Percentiles rank a stretch among this genome's conserved stretches.
phyloP scores from a whole-genome alignment of 352 stramenopile species.

The Phytopythium helicoides region DNA sequence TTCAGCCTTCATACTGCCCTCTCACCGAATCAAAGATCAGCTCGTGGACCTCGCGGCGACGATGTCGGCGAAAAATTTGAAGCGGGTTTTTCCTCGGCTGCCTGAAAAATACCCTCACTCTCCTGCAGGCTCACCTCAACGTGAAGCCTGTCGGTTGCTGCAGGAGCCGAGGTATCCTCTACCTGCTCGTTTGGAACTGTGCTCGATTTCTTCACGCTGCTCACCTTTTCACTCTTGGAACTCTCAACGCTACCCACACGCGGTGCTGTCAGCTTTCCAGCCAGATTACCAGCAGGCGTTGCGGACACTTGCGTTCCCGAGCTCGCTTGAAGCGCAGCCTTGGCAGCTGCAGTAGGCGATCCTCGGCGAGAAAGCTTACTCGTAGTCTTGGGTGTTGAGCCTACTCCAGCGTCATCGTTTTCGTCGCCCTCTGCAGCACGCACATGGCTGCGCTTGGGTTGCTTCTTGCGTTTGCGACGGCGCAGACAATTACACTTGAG shows the following conservation, averaged over 20 bases:
- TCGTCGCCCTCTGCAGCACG: constrained; percentile 24
- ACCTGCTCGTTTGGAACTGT: neutral
- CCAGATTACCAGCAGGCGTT: neutral
- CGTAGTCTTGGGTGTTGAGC: neutral
- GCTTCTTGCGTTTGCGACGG: constrained; percentile 34
- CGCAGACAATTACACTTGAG: constrained; percentile 71
- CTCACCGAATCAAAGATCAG: no score
- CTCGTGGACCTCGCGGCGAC: no score
- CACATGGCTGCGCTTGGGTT: constrained; percentile 24
- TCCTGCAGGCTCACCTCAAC: constrained; percentile 40
- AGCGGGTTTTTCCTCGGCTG: constrained; percentile 13
- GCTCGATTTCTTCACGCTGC: constrained; percentile 1
- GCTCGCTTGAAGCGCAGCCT: constrained; percentile 6
- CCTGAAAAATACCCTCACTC: constrained; percentile 54
- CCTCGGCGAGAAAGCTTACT: constrained; percentile 5
- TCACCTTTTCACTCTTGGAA: neutral
- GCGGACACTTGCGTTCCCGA: neutral
- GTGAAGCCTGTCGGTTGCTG: constrained; percentile 16
- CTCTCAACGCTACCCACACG: constrained; percentile 1
- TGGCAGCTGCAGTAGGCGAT: constrained; percentile 4
- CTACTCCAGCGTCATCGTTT: neutral
- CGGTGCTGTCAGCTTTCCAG: neutral
- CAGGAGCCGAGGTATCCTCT: neutral
- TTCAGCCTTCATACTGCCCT: no score
- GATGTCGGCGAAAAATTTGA: neutral